A percentile compares a stretch with the other conserved stretches of the same genome.
phyloP scores from a whole-genome alignment of 768 basidiomycete species.

The Asterophora lycoperdoides region DNA sequence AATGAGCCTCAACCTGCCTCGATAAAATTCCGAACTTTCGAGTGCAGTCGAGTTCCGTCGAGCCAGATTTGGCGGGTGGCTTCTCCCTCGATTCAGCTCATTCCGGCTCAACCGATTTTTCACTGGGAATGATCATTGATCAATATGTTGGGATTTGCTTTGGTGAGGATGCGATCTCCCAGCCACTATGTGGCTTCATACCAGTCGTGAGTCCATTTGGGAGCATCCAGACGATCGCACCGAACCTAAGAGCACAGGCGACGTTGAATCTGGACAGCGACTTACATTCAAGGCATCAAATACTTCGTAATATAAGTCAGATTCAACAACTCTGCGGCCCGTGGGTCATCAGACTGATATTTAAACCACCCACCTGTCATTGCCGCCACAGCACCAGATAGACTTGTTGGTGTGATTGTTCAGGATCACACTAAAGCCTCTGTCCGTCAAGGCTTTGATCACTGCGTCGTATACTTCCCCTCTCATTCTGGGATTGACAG shows the following conservation, averaged over 20 bases:
- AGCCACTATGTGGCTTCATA: conserved; percentile 8
- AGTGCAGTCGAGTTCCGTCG: no score
- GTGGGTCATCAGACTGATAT: conserved; percentile 13
- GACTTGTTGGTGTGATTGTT: conserved; percentile 17
- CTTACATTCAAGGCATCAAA: background rate
- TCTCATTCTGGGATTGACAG: conserved; percentile 10
- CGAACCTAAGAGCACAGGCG: conserved; percentile 7
- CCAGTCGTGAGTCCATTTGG: conserved; percentile 14
- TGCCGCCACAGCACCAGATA: conserved; percentile 16
- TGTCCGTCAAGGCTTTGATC: conserved; percentile 11
- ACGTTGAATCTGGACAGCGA: background rate
- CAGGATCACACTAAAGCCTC: conserved; percentile 15
- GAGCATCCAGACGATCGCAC: conserved; percentile 11
- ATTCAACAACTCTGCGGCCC: conserved; percentile 11
- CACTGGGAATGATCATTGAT: no score
- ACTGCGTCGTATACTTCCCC: conserved; percentile 15
- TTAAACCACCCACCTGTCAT: conserved; percentile 18
- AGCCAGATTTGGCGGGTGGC: no score
- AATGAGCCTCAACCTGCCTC: no score
- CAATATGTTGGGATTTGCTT: conserved; percentile 14
- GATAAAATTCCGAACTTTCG: no score
- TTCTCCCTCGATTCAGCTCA: no score
- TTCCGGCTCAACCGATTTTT: no score
- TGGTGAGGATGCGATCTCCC: conserved; percentile 12
- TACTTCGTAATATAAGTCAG: conserved; percentile 16